Base-by-base conservation (phyloP, 805 yeast genomes). In the Pichia kluyveri region DNA sequence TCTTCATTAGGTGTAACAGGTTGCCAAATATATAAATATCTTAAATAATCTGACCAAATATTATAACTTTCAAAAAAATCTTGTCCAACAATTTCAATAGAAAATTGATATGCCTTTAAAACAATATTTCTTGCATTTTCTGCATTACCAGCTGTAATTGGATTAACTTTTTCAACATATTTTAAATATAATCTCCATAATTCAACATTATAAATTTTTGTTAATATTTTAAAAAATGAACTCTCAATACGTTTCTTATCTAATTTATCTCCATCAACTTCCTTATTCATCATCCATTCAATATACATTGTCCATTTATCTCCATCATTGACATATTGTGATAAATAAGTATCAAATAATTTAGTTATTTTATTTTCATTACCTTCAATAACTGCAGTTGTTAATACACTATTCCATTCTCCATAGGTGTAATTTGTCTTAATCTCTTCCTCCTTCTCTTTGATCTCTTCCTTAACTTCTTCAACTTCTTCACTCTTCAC, bases 1-100 rank as follows among this genome's bases (percentile, higher is more conserved):
- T 79, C 83, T 60, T 91, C 98, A 84, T 91, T 87, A 41, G 82
- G 78, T 36, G 82, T 79, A 17, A 79, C 73, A 3, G 96, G 90
- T 43, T 79, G 80, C 91, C 93, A 86, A 34, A 76, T 69, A 54
- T 80, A 82, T 52, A 89, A 72, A 58, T 88, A 89, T 10, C 75
- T 81, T n/a, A 93, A 61, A 60, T 87, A 93, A 56, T 86, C 93
- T 43, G 73, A 71, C 96, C 96, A 91, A 40, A 93, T 66, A 2
- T 70, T 70, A 32, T 84, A 82, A 18, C 90, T 76, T 36, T 76
- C 71, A 14, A 63, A 40, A 6, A 83, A 76, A 61, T 93, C 98
- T 32, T 79, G 66, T 0, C 96, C 96, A 44, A 90, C 86, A 51
- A 80, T 77, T 30, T 75, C 79, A 18, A 86, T 69, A 1, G 95